Evolutionary conservation across 2,329 filamentous ascomycete genomes (phyloP).

Genomic region (Celoporthe dispersa): DNA sequence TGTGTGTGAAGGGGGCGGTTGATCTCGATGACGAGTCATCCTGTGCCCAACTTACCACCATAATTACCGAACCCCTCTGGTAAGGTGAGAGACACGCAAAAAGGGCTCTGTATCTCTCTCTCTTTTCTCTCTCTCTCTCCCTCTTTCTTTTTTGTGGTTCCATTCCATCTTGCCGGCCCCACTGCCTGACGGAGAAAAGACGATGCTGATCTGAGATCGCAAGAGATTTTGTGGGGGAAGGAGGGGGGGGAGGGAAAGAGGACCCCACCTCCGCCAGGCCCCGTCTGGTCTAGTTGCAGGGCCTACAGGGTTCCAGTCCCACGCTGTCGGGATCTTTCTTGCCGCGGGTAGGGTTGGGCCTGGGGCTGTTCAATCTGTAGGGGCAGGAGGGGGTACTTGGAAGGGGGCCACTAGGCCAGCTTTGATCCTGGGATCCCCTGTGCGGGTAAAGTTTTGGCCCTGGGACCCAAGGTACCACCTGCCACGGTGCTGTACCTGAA

Average conservation of each 20-base stretch:
- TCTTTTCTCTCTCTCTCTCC: not conserved
- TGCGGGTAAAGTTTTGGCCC: not conserved
- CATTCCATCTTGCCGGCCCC: not conserved
- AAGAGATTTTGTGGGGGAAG: conserved; percentile 1
- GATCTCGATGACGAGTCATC: not conserved
- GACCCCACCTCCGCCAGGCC: not conserved
- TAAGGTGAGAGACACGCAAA: not conserved
- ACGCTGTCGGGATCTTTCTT: conserved; percentile 5
- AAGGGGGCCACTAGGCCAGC: not conserved
- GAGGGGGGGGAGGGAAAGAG: not conserved
- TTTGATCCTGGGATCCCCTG: not conserved
- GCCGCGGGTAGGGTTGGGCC: conserved; percentile 2
- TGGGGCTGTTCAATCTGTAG: not conserved
- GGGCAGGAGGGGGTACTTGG: not conserved
- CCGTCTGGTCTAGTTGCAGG: not conserved
- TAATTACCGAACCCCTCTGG: too few species aligned
- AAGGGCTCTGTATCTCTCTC: not conserved
- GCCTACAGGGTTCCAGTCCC: not conserved
- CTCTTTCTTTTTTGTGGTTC: not conserved
- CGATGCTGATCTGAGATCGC: conserved; percentile 12
- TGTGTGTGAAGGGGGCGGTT: too few species aligned
- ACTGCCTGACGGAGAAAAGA: conserved; percentile 4
- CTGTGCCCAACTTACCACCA: too few species aligned
- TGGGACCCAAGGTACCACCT: not conserved
- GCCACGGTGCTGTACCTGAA: too few species aligned